Base-by-base conservation (phyloP, 805 yeast species). In the Ogataea trehaloabstinens region DNA sequence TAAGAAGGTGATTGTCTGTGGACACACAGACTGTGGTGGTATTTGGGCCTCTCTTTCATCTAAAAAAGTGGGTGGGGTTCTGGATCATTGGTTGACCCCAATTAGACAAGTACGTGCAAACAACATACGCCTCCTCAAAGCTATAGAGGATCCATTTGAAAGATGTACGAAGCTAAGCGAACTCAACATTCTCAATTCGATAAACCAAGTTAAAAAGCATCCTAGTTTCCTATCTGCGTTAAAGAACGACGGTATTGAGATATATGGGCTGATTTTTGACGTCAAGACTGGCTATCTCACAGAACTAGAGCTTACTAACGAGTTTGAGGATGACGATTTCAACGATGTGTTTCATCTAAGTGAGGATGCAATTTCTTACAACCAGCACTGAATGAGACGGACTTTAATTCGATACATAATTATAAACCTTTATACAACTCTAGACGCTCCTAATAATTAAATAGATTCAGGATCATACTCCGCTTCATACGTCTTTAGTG, bases 1-100 rank as follows among this genome's bases (percentile, higher is more conserved):
- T 28, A 74, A 72, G 48, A 87, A 85, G 56, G 79, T 90, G 37
- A 73, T 90, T 39, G 84, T 90, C 5, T 86, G 96, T 64, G 98
- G 97, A 3, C 98, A 90, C 64, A 84, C 93, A 22, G 95, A 87
- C 61, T 90, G 98, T 71, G 96, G 96, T 35, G 97, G 96, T 21
- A 78, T 87, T 35, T 79, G 85, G 78, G 88, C 95, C 17, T 79
- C 89, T 6, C 64, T 90, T 34, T 71, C 81, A 2, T 70, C 76
- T 41, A 76, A 79, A 52, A 73, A 73, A 49, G 68, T 81, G 24
- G 89, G 89, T 24, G 80, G 83, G 20, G 76, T 76, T 8, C 66
- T 90, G 49, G 87, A 82, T 52, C 79, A 78, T 36, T 84, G 90
- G 90, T 69, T 84, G 40, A 73, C 68, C 51, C 82, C 74, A 52